Base-by-base conservation (phyloP, 192 early-diverging fungal species). In the Coemansia reversa region DNA sequence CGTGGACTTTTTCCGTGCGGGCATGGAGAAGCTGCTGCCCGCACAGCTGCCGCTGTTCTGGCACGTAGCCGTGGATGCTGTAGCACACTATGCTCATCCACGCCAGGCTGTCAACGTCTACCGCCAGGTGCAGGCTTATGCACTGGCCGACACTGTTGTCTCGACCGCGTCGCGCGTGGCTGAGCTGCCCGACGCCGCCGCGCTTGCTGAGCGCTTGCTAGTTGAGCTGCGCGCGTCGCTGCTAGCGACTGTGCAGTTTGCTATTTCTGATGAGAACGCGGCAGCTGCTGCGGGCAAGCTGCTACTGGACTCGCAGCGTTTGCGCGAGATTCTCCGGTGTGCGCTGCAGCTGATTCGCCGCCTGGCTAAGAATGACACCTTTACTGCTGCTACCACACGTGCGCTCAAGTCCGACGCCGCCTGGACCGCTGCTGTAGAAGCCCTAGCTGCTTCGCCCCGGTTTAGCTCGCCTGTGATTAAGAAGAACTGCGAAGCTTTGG, bases 51-150 rank as follows among this genome's bases (percentile, higher is more conserved):
- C 82, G 9, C 76, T 90, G 22, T 65, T 88, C 56, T 92, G 88
- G 89, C 74, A 76, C 64, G 69, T 92, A 3, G 80, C 89, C 12
- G 70, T 79, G 25, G 75, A 62, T 12, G 65, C 90, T 3, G 64
- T 91, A 27, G 28, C 28, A n/a, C 71, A 76, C 30, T 86, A 79
- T 59, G 86, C 76, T 1, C 72, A 66, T 23, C 86, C 85, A 18
- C 77, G 60, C 51, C 67, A 75, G 33, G 75, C 80, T 22, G 83
- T 83, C 49, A 91, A 91, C 59, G 76, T 75, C 19, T 91, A 84
- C 70, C 85, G 88, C 52, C 88, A 87, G 65, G 79, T 82, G 32
- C 85, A 87, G 75, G 86, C 86, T 3, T 89, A 74, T 59, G 74
- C 63, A 55, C 70, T 82, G 54, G 74, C 65, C 1, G 69, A 67